Evolutionary conservation across 2,329 filamentous ascomycete genomes (phyloP).

Genomic region (Arthroderma uncinatum): DNA sequence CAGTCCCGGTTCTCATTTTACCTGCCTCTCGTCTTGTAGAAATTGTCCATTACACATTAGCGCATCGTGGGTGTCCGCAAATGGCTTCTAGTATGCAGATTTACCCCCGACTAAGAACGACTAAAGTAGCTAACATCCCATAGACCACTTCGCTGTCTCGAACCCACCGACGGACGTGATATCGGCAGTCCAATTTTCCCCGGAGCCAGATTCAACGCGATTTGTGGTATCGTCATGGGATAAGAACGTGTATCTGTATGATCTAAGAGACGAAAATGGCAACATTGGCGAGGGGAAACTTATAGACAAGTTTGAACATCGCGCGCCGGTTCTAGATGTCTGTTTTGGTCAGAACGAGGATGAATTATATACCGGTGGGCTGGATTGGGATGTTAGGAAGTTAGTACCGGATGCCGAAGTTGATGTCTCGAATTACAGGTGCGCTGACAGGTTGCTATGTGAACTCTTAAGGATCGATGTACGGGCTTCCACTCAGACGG

Average conservation of each 20-base stretch:
- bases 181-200: conserved; percentile 76
- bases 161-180: conserved; percentile 78
- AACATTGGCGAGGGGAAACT: conserved; percentile 52
- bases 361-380: conserved; percentile 72
- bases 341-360: conserved; percentile 77
- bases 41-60: not conserved
- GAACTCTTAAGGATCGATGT: conserved; percentile 53
- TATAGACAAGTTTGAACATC: conserved; percentile 63
- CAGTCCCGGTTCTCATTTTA: no score
- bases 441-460: not conserved
- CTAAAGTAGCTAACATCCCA: not conserved
- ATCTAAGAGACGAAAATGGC: conserved; percentile 47
- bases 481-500: conserved; percentile 57
- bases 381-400: conserved; percentile 79
- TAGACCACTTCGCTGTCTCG: conserved; percentile 68
- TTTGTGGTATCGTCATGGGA: conserved; percentile 95
- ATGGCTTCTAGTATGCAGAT: conserved; percentile 15
- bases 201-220: conserved; percentile 58
- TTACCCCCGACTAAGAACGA: not conserved
- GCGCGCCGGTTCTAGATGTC: conserved; percentile 77
- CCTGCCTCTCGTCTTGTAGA: no score
- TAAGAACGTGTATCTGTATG: conserved; percentile 80
- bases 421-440: not conserved
- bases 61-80: not conserved
- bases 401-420: conserved; percentile 27